Conservation (phyloP, 2,329 filamentous ascomycete species). For the Phialophora macrospora region DNA sequence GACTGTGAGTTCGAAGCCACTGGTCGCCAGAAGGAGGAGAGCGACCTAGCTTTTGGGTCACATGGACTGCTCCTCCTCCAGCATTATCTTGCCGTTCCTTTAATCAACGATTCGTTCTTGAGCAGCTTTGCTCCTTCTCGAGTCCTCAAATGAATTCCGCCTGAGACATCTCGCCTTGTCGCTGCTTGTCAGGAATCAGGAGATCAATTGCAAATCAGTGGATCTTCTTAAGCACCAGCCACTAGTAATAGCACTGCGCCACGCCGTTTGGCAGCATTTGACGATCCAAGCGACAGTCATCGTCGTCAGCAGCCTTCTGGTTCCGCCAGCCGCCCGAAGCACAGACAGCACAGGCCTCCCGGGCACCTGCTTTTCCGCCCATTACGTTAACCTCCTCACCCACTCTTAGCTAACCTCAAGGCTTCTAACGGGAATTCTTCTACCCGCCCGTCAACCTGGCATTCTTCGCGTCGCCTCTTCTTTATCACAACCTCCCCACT, state of each 20-base stretch:
- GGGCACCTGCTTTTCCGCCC: conserved; percentile 11
- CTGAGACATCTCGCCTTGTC: neutral
- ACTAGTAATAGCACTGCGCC: conserved; percentile 25
- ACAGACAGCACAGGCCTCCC: conserved; percentile 11
- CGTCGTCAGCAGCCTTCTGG: conserved; percentile 18
- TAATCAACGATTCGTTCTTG: neutral
- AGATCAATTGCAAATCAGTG: conserved; percentile 11
- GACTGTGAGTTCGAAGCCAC: neutral
- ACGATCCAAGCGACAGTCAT: conserved; percentile 7
- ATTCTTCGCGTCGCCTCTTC: conserved; percentile 38
- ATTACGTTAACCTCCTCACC: conserved; percentile 6
- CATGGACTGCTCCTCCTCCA: conserved; percentile 16
- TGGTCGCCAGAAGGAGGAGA: conserved; percentile 5
- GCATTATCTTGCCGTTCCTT: conserved; percentile 4
- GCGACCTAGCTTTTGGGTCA: conserved; percentile 7
- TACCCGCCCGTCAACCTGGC: conserved; percentile 32
- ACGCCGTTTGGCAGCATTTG: conserved; percentile 15
- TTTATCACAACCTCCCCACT: conserved; percentile 33
- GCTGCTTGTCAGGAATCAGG: neutral
- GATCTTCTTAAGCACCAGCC: conserved; percentile 19
- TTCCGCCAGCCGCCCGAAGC: conserved; percentile 21
- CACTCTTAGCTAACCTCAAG: conserved; percentile 28
- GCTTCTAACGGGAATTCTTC: conserved; percentile 22
- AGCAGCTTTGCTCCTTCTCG: conserved; percentile 3
- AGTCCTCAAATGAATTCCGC: neutral